Percentiles rank a stretch among this genome's conserved stretches.
Conservation (phyloP, 176 grass and related monocot species). For the Alopecurus myosuroides region DNA sequence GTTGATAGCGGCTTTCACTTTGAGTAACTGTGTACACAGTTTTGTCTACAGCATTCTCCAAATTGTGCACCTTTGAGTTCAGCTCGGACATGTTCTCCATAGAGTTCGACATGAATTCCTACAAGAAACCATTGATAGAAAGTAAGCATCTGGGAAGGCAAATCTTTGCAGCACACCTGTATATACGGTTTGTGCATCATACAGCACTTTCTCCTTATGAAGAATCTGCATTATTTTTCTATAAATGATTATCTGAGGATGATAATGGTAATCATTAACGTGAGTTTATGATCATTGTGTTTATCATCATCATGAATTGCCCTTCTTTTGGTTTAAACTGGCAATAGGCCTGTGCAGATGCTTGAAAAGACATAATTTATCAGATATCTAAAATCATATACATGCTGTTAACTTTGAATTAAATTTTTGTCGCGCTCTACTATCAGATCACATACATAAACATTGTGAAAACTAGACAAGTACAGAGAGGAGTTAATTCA, state of each 20-base stretch:
- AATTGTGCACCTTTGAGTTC: constrained; percentile 75
- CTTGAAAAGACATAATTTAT: not conserved
- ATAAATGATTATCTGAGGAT: not conserved
- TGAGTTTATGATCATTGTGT: not conserved
- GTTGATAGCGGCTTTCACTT: constrained; percentile 58
- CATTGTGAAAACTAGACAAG: not conserved
- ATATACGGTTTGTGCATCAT: not conserved
- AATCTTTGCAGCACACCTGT: not conserved
- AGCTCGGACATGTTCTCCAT: constrained; percentile 69
- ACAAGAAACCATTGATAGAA: constrained; percentile 2
- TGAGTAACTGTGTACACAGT: constrained; percentile 58
- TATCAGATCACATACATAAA: constrained; percentile 1
- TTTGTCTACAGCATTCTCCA: constrained; percentile 69
- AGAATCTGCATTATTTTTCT: constrained; percentile 1
- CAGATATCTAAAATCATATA: not conserved
- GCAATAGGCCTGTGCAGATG: not conserved
- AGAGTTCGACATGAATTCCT: constrained; percentile 77
- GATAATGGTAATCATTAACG: not conserved
- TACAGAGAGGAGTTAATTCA: not conserved
- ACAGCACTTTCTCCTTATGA: not conserved
- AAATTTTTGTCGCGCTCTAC: not conserved
- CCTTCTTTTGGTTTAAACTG: not conserved
- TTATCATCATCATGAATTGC: not conserved
- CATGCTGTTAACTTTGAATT: not conserved
- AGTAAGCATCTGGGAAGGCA: constrained; percentile 2